Conservation (phyloP, 1,284 basidiomycete genomes). For the Porodaedalea pini region DNA sequence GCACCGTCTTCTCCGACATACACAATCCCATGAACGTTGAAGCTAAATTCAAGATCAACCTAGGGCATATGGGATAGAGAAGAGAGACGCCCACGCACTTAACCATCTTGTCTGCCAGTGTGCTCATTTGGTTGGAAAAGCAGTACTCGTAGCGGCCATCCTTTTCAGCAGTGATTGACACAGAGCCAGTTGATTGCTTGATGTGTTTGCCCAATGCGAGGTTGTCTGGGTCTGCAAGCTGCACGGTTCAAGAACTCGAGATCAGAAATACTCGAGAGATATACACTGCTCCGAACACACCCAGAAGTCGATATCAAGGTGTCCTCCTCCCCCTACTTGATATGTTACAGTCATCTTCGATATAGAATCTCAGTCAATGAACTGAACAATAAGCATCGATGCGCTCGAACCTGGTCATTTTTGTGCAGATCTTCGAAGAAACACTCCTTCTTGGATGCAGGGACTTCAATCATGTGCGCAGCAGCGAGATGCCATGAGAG, state of each 20-base stretch:
- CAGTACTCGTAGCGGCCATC: slow-evolving; percentile 94
- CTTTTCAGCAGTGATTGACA: slow-evolving; percentile 80
- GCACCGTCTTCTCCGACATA: slow-evolving; percentile 84
- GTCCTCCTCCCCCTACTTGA: slow-evolving; percentile 95
- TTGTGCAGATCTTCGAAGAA: slow-evolving; percentile 97
- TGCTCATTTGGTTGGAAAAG: slow-evolving; percentile 97
- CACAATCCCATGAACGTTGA: slow-evolving; percentile 98
- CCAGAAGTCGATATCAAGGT: slow-evolving; percentile 96
- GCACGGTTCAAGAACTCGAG: background rate
- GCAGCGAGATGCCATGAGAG: slow-evolving; percentile 38
- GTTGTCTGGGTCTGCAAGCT: slow-evolving; percentile 79
- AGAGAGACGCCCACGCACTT: slow-evolving; percentile 53
- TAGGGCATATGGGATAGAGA: slow-evolving; percentile 1
- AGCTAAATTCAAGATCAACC: slow-evolving; percentile 54
- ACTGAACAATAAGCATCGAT: background rate
- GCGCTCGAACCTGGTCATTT: slow-evolving; percentile 79
- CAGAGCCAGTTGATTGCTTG: slow-evolving; percentile 86
- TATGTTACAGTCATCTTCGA: slow-evolving; percentile 99
- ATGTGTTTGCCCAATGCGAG: slow-evolving; percentile 73
- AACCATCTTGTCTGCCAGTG: slow-evolving; percentile 91
- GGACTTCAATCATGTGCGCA: slow-evolving; percentile 68
- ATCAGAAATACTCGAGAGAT: background rate
- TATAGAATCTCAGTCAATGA: slow-evolving; percentile 18
- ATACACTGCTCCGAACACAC: slow-evolving; percentile 42
- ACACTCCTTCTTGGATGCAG: slow-evolving; percentile 86